These are phyloP conservation scores for Vanderwaltozyma verrucispora DNA, from an alignment of 805 yeast genomes.

Conservation along the genomic window DNA sequence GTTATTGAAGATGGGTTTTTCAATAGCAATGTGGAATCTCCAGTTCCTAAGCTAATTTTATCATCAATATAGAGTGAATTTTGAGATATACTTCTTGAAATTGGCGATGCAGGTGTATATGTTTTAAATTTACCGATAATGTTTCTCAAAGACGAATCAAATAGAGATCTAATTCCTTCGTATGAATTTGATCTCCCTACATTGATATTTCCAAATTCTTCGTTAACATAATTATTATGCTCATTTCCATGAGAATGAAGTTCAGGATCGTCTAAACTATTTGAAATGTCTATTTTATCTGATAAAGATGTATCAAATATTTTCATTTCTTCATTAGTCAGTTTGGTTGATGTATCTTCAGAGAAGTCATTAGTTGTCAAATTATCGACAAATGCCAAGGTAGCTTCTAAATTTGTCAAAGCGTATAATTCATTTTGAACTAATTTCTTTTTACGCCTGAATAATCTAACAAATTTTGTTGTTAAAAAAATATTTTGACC, in stretches of 20 bases:
- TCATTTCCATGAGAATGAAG: background rate
- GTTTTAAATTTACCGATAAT: constrained; percentile 24
- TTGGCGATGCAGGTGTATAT: constrained; percentile 20
- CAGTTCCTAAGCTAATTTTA: background rate
- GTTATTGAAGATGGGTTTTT: background rate
- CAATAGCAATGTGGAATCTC: background rate
- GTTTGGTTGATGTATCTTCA: constrained; percentile 6
- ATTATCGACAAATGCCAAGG: constrained; percentile 25
- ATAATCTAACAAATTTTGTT: constrained; percentile 23
- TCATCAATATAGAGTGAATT: constrained; percentile 10
- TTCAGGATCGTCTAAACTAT: background rate
- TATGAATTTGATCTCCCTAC: constrained; percentile 16
- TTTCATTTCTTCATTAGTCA: constrained; percentile 8
- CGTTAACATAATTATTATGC: background rate
- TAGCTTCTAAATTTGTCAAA: constrained; percentile 27
- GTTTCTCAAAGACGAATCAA: constrained; percentile 24
- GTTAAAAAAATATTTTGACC: constrained; percentile 21
- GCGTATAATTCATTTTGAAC: constrained; percentile 26
- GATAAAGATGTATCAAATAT: constrained; percentile 14
- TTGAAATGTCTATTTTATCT: constrained; percentile 14
- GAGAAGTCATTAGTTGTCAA: constrained; percentile 19
- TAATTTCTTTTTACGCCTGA: constrained; percentile 25
- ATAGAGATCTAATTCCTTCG: constrained; percentile 20
- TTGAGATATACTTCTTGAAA: constrained; percentile 12
- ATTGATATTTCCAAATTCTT: background rate